Percentiles rank a stretch among this genome's conserved stretches.
Evolutionary conservation across 2,329 filamentous ascomycete species (phyloP).

Genomic region (Knufia fluminis): DNA sequence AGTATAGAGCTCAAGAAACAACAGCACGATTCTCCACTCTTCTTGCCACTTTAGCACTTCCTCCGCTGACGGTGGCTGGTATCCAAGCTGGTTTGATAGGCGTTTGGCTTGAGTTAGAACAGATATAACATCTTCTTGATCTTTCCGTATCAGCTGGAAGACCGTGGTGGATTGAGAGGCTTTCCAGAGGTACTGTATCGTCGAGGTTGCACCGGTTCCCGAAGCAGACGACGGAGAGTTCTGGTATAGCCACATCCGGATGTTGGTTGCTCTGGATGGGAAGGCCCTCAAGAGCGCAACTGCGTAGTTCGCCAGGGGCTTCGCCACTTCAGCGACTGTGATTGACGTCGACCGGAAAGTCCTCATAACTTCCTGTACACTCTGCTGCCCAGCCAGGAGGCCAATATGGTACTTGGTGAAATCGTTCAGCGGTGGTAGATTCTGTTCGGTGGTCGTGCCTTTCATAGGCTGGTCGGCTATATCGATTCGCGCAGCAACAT

Average conservation of each 20-base stretch:
- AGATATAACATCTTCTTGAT: slow-evolving; percentile 49
- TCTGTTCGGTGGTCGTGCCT: slow-evolving; percentile 6
- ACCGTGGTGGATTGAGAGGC: slow-evolving; percentile 49
- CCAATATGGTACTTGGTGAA: slow-evolving; percentile 58
- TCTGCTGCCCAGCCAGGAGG: slow-evolving; percentile 39
- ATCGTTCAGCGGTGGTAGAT: slow-evolving; percentile 24
- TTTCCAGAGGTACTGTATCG: slow-evolving; percentile 79
- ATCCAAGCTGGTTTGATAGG: slow-evolving; percentile 33
- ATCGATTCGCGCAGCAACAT: slow-evolving; percentile 45
- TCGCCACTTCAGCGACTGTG: slow-evolving; percentile 38
- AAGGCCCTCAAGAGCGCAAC: slow-evolving; percentile 80
- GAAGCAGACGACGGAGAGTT: slow-evolving; percentile 42
- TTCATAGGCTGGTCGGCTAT: slow-evolving; percentile 21
- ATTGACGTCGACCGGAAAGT: slow-evolving; percentile 26
- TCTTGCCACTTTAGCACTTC: slow-evolving; percentile 41
- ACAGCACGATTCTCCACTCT: slow-evolving; percentile 80
- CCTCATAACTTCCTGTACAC: slow-evolving; percentile 12
- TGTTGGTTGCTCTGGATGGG: slow-evolving; percentile 70
- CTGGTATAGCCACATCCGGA: slow-evolving; percentile 87
- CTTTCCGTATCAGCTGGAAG: slow-evolving; percentile 47
- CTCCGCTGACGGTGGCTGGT: slow-evolving; percentile 19
- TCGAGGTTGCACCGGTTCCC: slow-evolving; percentile 43
- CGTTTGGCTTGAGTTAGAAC: slow-evolving; percentile 40
- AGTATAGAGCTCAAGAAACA: slow-evolving; percentile 90
- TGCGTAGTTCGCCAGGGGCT: slow-evolving; percentile 73